phyloP scores from a whole-genome alignment of 768 basidiomycete genomes.

The Trametes elegans region DNA sequence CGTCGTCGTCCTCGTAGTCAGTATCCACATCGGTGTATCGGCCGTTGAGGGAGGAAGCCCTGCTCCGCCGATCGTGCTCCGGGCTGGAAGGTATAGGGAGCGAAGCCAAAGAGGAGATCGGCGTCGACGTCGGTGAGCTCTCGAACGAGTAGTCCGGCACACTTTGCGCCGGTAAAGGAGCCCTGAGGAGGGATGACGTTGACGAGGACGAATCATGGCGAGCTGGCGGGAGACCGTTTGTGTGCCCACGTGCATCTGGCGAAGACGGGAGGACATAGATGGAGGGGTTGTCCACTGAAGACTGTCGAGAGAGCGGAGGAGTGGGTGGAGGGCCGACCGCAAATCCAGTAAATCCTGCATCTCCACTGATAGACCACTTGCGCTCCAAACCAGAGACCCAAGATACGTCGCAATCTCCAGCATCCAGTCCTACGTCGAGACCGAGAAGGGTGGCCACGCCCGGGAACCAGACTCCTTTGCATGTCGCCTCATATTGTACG shows the following conservation, averaged over 20 bases:
- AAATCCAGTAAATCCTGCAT: constrained; percentile 69
- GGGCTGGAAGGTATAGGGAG: constrained; percentile 34
- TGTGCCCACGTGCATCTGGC: constrained; percentile 14
- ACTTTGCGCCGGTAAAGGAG: constrained; percentile 64
- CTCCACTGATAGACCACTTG: constrained; percentile 64
- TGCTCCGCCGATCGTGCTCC: constrained; percentile 36
- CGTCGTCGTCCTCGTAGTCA: constrained; percentile 25
- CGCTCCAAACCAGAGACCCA: constrained; percentile 55
- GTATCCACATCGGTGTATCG: constrained; percentile 19
- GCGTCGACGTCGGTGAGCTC: constrained; percentile 52
- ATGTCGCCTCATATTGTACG: constrained; percentile 69
- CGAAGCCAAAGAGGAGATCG: constrained; percentile 40
- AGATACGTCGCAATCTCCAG: constrained; percentile 63
- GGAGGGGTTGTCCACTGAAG: constrained; percentile 31
- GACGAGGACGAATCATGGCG: constrained; percentile 16
- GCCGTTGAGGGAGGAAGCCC: constrained; percentile 36
- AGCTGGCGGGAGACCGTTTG: constrained; percentile 24
- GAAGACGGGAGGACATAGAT: constrained; percentile 26
- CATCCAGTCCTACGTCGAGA: constrained; percentile 69
- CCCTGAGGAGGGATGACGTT: constrained; percentile 60
- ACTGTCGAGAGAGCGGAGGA: constrained; percentile 40
- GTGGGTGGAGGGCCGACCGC: constrained; percentile 47
- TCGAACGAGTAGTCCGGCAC: constrained; percentile 79
- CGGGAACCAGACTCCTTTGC: constrained; percentile 78
- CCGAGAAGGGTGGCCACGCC: constrained; percentile 82